Evolutionary conservation across 139 green algal species (phyloP).

Genomic region (Coccomyxa sp.): DNA sequence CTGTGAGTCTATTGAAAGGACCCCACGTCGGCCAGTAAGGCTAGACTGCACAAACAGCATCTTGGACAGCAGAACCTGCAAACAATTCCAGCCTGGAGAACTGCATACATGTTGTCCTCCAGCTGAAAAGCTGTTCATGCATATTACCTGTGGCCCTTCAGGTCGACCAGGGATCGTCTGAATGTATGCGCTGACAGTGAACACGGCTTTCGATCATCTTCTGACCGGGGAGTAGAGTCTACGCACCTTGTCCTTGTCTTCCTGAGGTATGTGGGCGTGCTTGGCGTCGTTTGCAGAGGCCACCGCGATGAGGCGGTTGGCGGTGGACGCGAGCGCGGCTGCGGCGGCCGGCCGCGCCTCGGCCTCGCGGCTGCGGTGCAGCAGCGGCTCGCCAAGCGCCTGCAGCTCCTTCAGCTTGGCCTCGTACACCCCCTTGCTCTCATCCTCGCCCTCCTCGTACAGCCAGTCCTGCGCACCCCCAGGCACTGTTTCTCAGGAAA

Average conservation of each 20-base stretch:
- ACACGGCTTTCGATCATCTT: too few relatives aligned
- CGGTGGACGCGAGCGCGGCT: slow-evolving; percentile 17
- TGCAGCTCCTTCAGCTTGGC: slow-evolving; percentile 87
- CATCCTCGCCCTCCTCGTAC: slow-evolving; percentile 98
- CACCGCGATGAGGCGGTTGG: slow-evolving; percentile 46
- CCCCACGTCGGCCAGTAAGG: too few relatives aligned
- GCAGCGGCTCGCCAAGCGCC: slow-evolving; percentile 62
- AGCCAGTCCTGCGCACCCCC: slow-evolving; percentile 87
- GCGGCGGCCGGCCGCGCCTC: slow-evolving; percentile 21
- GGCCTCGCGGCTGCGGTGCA: slow-evolving; percentile 42
- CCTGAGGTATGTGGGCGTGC: slow-evolving; percentile 77
- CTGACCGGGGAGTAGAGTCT: not conserved
- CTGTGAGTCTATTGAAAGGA: too few relatives aligned
- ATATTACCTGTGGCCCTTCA: too few relatives aligned
- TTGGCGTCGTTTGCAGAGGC: slow-evolving; percentile 39
- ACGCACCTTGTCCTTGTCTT: slow-evolving; percentile 64
- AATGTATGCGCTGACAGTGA: too few relatives aligned
- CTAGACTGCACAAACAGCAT: too few relatives aligned
- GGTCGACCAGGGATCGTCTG: too few relatives aligned
- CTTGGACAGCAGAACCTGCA: too few relatives aligned
- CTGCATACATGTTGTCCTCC: too few relatives aligned
- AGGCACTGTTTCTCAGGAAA: not conserved
- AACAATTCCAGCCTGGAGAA: too few relatives aligned
- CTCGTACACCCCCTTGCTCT: slow-evolving; percentile 85
- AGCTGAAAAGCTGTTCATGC: too few relatives aligned